Base-by-base conservation (phyloP, 2,329 filamentous ascomycete species). In the Cladophialophora bantiana region DNA sequence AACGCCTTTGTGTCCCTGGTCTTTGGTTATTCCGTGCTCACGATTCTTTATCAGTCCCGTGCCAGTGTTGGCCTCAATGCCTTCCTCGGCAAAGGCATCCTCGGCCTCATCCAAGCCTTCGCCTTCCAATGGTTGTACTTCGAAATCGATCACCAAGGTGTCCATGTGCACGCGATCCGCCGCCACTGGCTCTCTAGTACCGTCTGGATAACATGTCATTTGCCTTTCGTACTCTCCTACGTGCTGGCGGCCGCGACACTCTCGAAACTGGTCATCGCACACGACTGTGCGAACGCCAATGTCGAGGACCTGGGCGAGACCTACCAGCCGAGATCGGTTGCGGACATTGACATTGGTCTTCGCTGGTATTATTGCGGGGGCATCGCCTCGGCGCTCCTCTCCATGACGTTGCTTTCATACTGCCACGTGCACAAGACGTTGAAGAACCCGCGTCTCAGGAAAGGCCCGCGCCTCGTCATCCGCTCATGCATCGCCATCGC, bases 171-270 rank as follows among this genome's bases (percentile, higher is more conserved):
- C 45, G 58, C 58, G 15, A 61, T 61, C 34, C 58, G 58, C 10
- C 58, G 58, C 12, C 58, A 61, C 58, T 61, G 58, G 58, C 31
- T 61, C 12, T 53, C 58, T 32, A 61, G 58, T 45, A 61, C 58
- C 32, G 58, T 61, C 34, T 61, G 58, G 58, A 61, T 53, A 31
- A 61, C 58, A 12, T 61, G 58, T 45, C 58, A 61, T n/a, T 15
- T 61, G 36, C 58, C 58, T 4, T 61, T 61, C 58, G 58, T 61
- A n/a, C 45, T 61, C 12, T 61, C 58, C 7, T 61, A 61, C 58
- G 45, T 53, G 5, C 35, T 61, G 13, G 58, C 45, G 13, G 58
- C 58, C 4, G 58, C 58, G 32, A 53, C 58, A 7, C 58, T 61
- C 26, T 53, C 58, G 42, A 61, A 61, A 26, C 45, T 61, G 3